Percentiles rank a stretch among this genome's conserved stretches.
Evolutionary conservation across 2,329 filamentous ascomycete genomes (phyloP).

Genomic region (Phaeosphaeriaceae sp.): DNA sequence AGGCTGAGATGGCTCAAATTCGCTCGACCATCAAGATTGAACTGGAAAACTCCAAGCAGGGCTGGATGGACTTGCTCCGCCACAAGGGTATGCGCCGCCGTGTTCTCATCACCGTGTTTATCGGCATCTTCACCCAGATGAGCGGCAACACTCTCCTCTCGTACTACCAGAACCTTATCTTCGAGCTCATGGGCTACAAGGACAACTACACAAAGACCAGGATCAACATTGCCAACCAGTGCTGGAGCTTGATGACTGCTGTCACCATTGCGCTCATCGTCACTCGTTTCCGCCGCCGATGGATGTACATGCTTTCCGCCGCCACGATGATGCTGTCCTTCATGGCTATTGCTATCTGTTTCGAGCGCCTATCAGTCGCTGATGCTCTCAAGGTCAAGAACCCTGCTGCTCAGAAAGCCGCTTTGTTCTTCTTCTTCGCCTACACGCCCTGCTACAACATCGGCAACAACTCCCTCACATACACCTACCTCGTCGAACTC

Average conservation of each 20-base stretch:
- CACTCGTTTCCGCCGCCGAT: constrained; percentile 51
- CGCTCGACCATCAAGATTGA: constrained; percentile 63
- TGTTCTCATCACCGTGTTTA: constrained; percentile 39
- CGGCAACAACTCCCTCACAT: constrained; percentile 71
- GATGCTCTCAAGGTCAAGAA: constrained; percentile 31
- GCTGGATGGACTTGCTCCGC: constrained; percentile 61
- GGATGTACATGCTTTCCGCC: constrained; percentile 59
- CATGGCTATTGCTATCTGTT: constrained; percentile 62
- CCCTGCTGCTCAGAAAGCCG: constrained; percentile 48
- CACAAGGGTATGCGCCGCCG: constrained; percentile 53
- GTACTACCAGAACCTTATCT: constrained; percentile 46
- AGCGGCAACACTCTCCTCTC: constrained; percentile 49
- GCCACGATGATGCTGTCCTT: constrained; percentile 60
- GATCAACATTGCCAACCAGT: constrained; percentile 51
- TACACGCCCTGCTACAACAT: constrained; percentile 68
- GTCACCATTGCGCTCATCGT: constrained; percentile 50
- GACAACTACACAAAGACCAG: constrained; percentile 46
- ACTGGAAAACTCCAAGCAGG: constrained; percentile 60
- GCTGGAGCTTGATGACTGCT: constrained; percentile 52
- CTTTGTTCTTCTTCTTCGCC: constrained; percentile 66
- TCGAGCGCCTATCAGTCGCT: constrained; percentile 45
- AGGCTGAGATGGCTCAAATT: constrained; percentile 68
- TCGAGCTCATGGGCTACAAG: constrained; percentile 51
- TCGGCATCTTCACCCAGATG: constrained; percentile 51
- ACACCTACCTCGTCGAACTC: constrained; percentile 67